These are phyloP conservation scores for Eutrema heterophyllum DNA, from an alignment of 345 rosid species.

Conservation along the genomic window DNA sequence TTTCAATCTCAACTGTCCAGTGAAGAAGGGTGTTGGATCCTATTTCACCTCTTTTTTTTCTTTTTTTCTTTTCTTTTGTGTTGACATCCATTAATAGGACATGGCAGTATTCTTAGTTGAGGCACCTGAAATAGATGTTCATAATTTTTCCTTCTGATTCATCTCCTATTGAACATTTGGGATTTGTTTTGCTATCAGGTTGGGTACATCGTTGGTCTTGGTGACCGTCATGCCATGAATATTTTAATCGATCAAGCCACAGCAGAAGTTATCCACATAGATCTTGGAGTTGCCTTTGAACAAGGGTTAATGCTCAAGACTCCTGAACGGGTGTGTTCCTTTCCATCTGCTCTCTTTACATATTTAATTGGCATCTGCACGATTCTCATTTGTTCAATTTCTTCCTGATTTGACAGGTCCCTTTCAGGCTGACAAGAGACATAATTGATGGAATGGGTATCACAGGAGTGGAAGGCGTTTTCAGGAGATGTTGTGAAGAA, in stretches of 20 bases:
- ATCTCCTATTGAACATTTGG: background rate
- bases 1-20: background rate
- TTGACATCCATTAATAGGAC: background rate
- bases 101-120: background rate
- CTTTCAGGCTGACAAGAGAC: conserved; percentile 95
- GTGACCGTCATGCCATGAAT: conserved; percentile 94
- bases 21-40: background rate
- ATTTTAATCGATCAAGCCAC: conserved; percentile 89
- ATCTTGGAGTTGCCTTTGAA: conserved; percentile 98
- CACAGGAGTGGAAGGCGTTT: conserved; percentile 96
- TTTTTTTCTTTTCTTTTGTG: background rate
- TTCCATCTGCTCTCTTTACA: conserved; percentile 4
- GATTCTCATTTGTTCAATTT: conserved; percentile 12
- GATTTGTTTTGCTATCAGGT: conserved; percentile 48
- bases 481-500: conserved; percentile 95
- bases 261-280: conserved; percentile 99
- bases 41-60: background rate
- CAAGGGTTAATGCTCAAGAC: conserved; percentile 98
- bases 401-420: conserved; percentile 50
- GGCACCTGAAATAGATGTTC: background rate
- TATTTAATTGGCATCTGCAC: background rate
- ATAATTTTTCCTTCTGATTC: background rate
- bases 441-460: conserved; percentile 96
- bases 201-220: conserved; percentile 97
- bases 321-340: conserved; percentile 74